phyloP scores from a whole-genome alignment of 331 rosid genomes.

The Quercus lobata region DNA sequence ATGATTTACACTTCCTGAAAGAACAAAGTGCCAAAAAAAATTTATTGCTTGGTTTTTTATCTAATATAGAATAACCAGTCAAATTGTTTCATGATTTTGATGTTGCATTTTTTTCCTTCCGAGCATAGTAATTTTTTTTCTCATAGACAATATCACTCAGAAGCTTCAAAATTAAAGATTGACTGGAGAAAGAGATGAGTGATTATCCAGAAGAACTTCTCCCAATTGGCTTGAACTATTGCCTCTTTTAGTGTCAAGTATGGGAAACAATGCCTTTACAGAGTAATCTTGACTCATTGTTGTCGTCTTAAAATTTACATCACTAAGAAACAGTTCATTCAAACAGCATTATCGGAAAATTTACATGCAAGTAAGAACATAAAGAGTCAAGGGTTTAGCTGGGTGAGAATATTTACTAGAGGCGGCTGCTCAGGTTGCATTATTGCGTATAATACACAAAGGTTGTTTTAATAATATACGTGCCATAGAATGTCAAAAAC shows the following conservation, averaged over 20 bases:
- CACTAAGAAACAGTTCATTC: conserved; percentile 23
- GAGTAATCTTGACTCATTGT: conserved; percentile 30
- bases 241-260: conserved; percentile 30
- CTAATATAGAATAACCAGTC: conserved; percentile 30
- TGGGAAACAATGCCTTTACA: conserved; percentile 31
- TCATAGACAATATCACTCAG: conserved; percentile 25
- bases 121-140: conserved; percentile 22
- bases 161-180: conserved; percentile 29
- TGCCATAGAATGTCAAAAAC: neutral
- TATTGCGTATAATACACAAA: neutral
- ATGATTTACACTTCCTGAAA: conserved; percentile 58
- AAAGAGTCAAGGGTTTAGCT: conserved; percentile 37
- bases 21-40: conserved; percentile 37
- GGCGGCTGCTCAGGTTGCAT: neutral
- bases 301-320: conserved; percentile 41
- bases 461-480: neutral
- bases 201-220: conserved; percentile 71
- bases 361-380: neutral
- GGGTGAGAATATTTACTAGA: conserved; percentile 22
- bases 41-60: conserved; percentile 33
- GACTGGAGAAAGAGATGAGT: conserved; percentile 51
- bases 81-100: conserved; percentile 33
- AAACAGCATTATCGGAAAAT: conserved; percentile 5
- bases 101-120: conserved; percentile 29
- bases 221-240: conserved; percentile 30